Percentiles rank a stretch among this genome's conserved stretches.
phyloP scores from a whole-genome alignment of 2,329 filamentous ascomycete species.

The Sordariomycetes sp. region DNA sequence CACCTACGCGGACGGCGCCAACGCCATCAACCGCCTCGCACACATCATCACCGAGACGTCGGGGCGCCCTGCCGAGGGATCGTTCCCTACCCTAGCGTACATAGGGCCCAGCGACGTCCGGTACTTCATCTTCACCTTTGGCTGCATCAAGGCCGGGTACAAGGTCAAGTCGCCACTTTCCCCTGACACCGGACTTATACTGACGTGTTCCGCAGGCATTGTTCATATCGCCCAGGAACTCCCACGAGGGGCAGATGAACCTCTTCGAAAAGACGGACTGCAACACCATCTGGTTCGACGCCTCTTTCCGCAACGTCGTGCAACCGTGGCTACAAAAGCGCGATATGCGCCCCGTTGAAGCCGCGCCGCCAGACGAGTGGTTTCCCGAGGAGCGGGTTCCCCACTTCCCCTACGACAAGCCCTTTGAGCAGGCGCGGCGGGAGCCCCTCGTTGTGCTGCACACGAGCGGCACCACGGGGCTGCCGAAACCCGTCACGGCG shows the following conservation, averaged over 20 bases:
- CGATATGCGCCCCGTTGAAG: not conserved
- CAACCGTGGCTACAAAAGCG: conserved; percentile 15
- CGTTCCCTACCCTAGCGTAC: conserved; percentile 27
- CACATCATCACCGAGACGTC: conserved; percentile 16
- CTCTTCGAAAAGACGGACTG: conserved; percentile 30
- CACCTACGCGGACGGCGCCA: conserved; percentile 21
- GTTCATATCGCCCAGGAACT: not conserved
- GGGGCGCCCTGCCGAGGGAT: conserved; percentile 10
- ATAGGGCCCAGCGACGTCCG: conserved; percentile 21
- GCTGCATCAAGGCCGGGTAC: not conserved
- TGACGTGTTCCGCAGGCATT: not conserved
- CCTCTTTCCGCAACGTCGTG: conserved; percentile 14
- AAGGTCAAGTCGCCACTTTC: not conserved
- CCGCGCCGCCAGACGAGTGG: not conserved
- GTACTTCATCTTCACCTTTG: not conserved
- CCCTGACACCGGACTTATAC: not conserved
- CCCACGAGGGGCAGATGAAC: conserved; percentile 25
- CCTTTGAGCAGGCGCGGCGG: not conserved
- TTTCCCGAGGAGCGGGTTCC: not conserved
- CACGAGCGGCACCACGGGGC: not conserved
- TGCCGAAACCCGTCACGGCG: not conserved
- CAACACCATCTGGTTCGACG: conserved; percentile 16
- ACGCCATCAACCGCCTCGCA: conserved; percentile 24
- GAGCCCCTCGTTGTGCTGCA: not conserved
- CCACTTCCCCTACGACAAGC: not conserved